Evolutionary conservation across 345 rosid genomes (phyloP).

Genomic region (Turnera subulata): DNA sequence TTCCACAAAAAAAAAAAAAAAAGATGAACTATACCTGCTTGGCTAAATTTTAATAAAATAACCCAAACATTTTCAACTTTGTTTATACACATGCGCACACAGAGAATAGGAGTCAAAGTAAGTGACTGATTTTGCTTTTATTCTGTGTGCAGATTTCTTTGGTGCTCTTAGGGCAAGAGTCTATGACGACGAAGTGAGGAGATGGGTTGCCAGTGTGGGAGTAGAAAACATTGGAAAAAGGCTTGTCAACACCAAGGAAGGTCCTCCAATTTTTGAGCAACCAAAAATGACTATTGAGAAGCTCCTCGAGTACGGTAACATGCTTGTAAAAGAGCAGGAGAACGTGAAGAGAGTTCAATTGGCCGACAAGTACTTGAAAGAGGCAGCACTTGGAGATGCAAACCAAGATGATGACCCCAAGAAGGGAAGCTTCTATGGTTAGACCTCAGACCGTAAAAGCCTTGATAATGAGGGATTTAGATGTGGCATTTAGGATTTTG

Average conservation of each 20-base stretch:
- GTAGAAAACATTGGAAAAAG: slow-evolving; percentile 38
- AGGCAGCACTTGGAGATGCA: slow-evolving; percentile 60
- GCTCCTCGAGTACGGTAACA: slow-evolving; percentile 44
- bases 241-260: slow-evolving; percentile 51
- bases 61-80: too few relatives aligned
- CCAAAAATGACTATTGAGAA: slow-evolving; percentile 41
- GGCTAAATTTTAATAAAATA: too few relatives aligned
- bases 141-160: slow-evolving; percentile 38
- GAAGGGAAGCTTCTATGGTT: slow-evolving; percentile 37
- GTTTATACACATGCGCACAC: too few relatives aligned
- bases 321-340: slow-evolving; percentile 55
- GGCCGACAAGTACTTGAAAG: slow-evolving; percentile 45
- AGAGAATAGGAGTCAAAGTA: too few relatives aligned
- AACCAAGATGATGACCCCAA: slow-evolving; percentile 35
- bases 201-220: slow-evolving; percentile 39
- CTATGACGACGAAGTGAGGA: slow-evolving; percentile 57
- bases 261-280: slow-evolving; percentile 51
- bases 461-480: too few relatives aligned
- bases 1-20: too few relatives aligned
- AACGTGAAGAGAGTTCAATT: slow-evolving; percentile 54
- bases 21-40: too few relatives aligned
- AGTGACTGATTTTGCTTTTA: background rate
- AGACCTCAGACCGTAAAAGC: slow-evolving; percentile 16
- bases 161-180: slow-evolving; percentile 54
- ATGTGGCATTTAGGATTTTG: slow-evolving; percentile 13